Percentiles rank a stretch among this genome's conserved stretches.
Evolutionary conservation across 306 rosid genomes (phyloP).

Genomic region (Senna tora): DNA sequence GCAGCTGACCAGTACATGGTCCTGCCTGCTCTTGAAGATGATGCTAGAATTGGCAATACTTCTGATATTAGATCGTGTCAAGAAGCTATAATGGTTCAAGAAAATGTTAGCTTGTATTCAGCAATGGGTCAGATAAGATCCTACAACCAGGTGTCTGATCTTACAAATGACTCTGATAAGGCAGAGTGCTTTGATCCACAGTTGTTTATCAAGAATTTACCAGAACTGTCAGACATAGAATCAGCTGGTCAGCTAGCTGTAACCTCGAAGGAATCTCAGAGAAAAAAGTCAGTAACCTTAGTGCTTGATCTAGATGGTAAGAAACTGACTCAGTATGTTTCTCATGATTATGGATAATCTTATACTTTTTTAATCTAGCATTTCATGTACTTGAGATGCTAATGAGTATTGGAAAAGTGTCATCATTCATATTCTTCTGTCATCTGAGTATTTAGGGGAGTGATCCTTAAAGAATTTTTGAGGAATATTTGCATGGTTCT

Average conservation of each 20-base stretch:
- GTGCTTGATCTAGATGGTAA: slow-evolving; percentile 99
- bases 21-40: slow-evolving; percentile 83
- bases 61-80: slow-evolving; percentile 53
- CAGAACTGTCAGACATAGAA: slow-evolving; percentile 81
- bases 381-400: slow-evolving; percentile 7
- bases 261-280: slow-evolving; percentile 60
- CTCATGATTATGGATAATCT: slow-evolving; percentile 19
- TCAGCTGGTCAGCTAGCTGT: slow-evolving; percentile 58
- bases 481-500: not conserved
- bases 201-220: slow-evolving; percentile 75
- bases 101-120: slow-evolving; percentile 65
- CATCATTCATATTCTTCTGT: not conserved
- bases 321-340: slow-evolving; percentile 38
- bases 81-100: slow-evolving; percentile 54
- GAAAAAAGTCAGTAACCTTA: slow-evolving; percentile 70
- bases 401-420: slow-evolving; percentile 4
- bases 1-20: slow-evolving; percentile 76
- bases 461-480: not conserved
- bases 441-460: not conserved
- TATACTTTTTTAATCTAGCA: slow-evolving; percentile 10
- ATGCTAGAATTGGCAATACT: slow-evolving; percentile 50
- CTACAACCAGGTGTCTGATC: slow-evolving; percentile 64
- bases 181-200: slow-evolving; percentile 90
- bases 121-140: slow-evolving; percentile 78
- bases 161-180: slow-evolving; percentile 62